A percentile compares a stretch with the other conserved stretches of the same genome.
phyloP scores from a whole-genome alignment of 345 rosid species.

The Corchorus capsularis region DNA sequence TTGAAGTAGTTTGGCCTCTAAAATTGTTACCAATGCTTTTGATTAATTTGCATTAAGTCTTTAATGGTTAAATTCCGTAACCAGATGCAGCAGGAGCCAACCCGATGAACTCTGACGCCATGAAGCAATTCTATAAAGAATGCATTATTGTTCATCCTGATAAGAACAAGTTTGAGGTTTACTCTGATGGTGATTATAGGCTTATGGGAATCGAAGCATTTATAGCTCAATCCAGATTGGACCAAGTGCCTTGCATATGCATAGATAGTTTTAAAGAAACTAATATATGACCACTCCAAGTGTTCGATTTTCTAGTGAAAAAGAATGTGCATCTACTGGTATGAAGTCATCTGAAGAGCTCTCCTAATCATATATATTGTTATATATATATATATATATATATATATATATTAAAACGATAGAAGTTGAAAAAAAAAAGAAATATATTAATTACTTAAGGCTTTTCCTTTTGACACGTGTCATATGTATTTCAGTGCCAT shows the following conservation, averaged over 20 bases:
- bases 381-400: too few relatives aligned
- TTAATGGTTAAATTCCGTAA: too few relatives aligned
- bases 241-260: not conserved
- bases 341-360: not conserved
- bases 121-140: conserved; percentile 15
- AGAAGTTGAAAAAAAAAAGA: too few relatives aligned
- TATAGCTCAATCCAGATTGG: too few relatives aligned
- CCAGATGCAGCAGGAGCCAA: not conserved
- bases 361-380: too few relatives aligned
- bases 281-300: not conserved
- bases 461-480: too few relatives aligned
- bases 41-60: too few relatives aligned
- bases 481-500: too few relatives aligned
- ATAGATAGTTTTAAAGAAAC: not conserved
- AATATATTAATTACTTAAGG: too few relatives aligned
- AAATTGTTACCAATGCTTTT: too few relatives aligned
- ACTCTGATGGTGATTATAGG: not conserved
- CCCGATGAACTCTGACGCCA: not conserved
- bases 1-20: not conserved
- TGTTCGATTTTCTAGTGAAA: not conserved
- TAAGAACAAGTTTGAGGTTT: not conserved
- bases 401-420: too few relatives aligned
- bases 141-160: not conserved
- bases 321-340: not conserved
- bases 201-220: not conserved